A percentile compares a stretch with the other conserved stretches of the same genome.
phyloP scores from a whole-genome alignment of 116 monocot species.

The Phalaenopsis hybrid region DNA sequence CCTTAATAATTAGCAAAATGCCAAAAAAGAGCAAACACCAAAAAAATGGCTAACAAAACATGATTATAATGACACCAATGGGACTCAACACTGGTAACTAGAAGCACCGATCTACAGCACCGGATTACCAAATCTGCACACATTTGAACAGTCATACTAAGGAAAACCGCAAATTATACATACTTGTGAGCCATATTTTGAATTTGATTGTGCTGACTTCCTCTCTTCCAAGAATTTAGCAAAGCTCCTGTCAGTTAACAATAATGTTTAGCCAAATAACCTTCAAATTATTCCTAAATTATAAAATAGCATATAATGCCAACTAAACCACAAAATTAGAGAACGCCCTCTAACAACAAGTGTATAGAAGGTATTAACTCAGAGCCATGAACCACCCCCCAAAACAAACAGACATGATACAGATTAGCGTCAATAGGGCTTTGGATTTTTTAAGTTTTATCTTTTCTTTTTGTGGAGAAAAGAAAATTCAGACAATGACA shows the following conservation, averaged over 20 bases:
- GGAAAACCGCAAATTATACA: neutral
- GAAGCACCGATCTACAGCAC: neutral
- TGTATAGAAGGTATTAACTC: neutral
- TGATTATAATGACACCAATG: neutral
- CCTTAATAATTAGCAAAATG: neutral
- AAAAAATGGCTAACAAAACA: neutral
- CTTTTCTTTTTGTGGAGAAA: neutral
- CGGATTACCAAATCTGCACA: neutral
- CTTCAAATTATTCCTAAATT: neutral
- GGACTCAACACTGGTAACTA: neutral
- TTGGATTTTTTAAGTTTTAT: neutral
- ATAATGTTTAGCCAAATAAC: constrained; percentile 5
- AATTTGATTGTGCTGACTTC: constrained; percentile 51
- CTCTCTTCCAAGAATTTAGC: constrained; percentile 63
- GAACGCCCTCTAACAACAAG: neutral
- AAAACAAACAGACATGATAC: neutral
- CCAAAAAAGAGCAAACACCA: neutral
- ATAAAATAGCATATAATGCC: neutral
- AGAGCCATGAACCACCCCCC: neutral
- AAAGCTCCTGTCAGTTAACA: constrained; percentile 52
- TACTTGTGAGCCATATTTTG: constrained; percentile 81
- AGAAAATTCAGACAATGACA: neutral
- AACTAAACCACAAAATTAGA: neutral
- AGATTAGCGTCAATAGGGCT: too few species aligned
- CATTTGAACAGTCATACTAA: neutral